Conservation (phyloP, 768 basidiomycete genomes). For the Pisolithus orientalis region DNA sequence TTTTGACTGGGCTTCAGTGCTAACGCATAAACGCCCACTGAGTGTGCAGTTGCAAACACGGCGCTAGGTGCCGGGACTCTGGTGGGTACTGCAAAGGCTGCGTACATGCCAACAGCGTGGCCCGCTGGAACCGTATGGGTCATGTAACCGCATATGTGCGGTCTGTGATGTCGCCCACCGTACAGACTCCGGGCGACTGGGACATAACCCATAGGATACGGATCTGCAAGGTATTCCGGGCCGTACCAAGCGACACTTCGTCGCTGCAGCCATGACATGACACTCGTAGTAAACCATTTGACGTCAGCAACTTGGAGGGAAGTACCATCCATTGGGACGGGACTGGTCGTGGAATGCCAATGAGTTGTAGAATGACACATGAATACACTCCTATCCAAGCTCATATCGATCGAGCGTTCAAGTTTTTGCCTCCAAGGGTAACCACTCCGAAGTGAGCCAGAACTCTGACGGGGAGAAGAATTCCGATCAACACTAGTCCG, state of each 20-base stretch:
- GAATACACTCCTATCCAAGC: too few relatives aligned
- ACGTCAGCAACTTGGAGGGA: too few relatives aligned
- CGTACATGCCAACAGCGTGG: constrained; percentile 22
- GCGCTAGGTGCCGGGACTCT: constrained; percentile 27
- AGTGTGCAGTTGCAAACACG: constrained; percentile 53
- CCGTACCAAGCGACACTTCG: constrained; percentile 26
- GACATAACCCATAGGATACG: constrained; percentile 8
- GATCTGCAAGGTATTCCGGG: constrained; percentile 26
- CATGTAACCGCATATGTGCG: constrained; percentile 32
- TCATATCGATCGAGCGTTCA: too few relatives aligned
- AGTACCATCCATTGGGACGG: too few relatives aligned
- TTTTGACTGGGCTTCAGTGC: constrained; percentile 20
- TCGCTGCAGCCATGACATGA: constrained; percentile 22
- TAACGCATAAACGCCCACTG: constrained; percentile 24
- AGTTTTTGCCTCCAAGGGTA: too few relatives aligned
- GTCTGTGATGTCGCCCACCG: constrained; percentile 10
- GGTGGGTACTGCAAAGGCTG: constrained; percentile 17
- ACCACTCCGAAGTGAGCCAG: too few relatives aligned
- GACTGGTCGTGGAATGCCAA: too few relatives aligned
- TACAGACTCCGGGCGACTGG: constrained; percentile 16
- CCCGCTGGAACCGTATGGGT: constrained; percentile 19
- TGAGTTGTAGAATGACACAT: too few relatives aligned
- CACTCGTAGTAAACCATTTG: too few relatives aligned
- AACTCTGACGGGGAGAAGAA: too few relatives aligned
- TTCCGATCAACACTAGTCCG: too few relatives aligned